phyloP scores from a whole-genome alignment of 2,329 filamentous ascomycete genomes.

The Stagonosporopsis vannaccii region DNA sequence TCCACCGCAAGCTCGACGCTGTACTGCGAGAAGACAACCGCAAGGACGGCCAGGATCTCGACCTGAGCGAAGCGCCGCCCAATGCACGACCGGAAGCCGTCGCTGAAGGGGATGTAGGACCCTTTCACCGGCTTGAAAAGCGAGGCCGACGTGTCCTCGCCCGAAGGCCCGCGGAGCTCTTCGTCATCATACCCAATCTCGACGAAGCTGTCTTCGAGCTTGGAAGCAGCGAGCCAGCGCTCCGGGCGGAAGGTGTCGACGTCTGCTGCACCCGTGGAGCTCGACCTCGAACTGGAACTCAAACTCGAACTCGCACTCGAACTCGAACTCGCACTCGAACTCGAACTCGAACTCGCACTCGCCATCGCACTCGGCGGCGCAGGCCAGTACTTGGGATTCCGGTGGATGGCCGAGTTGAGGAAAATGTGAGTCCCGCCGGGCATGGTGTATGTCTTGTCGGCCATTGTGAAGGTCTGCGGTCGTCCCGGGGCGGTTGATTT shows the following conservation, averaged over 20 bases:
- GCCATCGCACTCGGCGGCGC: slow-evolving; percentile 39
- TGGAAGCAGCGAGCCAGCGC: slow-evolving; percentile 67
- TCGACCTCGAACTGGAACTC: too few relatives aligned
- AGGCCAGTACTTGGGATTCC: slow-evolving; percentile 78
- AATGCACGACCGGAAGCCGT: slow-evolving; percentile 63
- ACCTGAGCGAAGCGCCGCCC: slow-evolving; percentile 65
- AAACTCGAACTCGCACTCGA: too few relatives aligned
- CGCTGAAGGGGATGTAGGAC: slow-evolving; percentile 64
- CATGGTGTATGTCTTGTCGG: slow-evolving; percentile 65
- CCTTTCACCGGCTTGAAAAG: slow-evolving; percentile 61
- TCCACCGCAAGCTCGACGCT: slow-evolving; percentile 74
- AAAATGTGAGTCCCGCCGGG: slow-evolving; percentile 65
- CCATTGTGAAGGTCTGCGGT: slow-evolving; percentile 65
- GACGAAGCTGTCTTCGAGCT: slow-evolving; percentile 35
- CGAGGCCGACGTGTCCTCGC: slow-evolving; percentile 67
- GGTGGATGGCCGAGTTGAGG: slow-evolving; percentile 64
- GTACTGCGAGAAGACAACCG: slow-evolving; percentile 63
- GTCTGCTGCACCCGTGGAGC: slow-evolving; percentile 54
- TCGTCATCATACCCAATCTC: slow-evolving; percentile 56
- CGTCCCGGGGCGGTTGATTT: slow-evolving; percentile 62
- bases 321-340: too few relatives aligned
- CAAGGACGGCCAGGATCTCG: slow-evolving; percentile 62
- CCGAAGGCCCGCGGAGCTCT: slow-evolving; percentile 66
- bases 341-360: too few relatives aligned
- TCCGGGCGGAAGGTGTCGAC: slow-evolving; percentile 74